These are phyloP conservation scores for Dianthus caryophyllus DNA, from an alignment of 148 eudicot genomes.

Conservation along the genomic window DNA sequence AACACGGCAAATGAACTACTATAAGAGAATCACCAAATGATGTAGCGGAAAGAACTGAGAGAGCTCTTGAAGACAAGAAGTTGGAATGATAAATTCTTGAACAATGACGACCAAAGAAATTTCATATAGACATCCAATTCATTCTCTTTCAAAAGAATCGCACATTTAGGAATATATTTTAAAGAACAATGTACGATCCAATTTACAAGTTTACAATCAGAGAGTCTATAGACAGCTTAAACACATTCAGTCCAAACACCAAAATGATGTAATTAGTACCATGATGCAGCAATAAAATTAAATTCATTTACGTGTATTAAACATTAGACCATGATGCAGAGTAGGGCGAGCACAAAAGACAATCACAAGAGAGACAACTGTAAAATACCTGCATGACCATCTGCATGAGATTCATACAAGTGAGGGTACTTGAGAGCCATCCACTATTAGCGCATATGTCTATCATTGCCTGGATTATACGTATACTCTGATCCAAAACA, in stretches of 20 bases:
- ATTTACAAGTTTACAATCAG: too few species aligned
- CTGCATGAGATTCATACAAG: constrained; percentile 94
- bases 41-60: too few species aligned
- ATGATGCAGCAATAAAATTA: too few species aligned
- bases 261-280: too few species aligned
- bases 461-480: constrained; percentile 99
- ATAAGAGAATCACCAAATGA: too few species aligned
- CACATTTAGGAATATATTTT: not conserved
- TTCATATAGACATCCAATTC: not conserved
- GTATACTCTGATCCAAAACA: constrained; percentile 96
- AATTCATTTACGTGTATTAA: not conserved
- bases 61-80: not conserved
- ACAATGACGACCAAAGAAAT: not conserved
- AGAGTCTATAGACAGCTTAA: not conserved
- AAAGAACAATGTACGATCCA: not conserved
- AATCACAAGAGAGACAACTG: not conserved
- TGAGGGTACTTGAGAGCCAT: constrained; percentile 88
- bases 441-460: constrained; percentile 97
- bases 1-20: not conserved
- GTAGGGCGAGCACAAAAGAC: not conserved
- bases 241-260: too few species aligned
- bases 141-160: not conserved
- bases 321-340: not conserved
- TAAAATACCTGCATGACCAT: constrained; percentile 91
- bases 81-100: not conserved